Evolutionary conservation across 768 basidiomycete genomes (phyloP), one percentile per base, ranked within the genome.

Genomic region (Scleroderma citrinum): DNA sequence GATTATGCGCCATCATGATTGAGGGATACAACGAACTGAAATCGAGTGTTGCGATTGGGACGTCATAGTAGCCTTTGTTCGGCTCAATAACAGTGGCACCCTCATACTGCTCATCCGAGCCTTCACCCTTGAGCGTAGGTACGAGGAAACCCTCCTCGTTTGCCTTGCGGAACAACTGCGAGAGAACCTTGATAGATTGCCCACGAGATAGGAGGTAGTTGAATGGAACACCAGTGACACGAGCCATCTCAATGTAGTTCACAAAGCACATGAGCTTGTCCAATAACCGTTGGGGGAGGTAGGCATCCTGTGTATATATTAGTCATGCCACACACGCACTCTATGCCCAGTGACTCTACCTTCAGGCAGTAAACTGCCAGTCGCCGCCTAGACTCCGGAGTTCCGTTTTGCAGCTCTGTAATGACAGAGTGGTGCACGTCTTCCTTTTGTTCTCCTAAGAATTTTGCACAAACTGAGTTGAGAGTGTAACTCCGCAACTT

Each of bases 1-100:
- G 72, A 63, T 99, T 99, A 68, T 99, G 96, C 2, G 95, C 96
- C 94, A 97, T 97, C 96, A 99, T 99, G 70, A 99, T 98, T 0
- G 96, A 98, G 3, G 96, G 96, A 68, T 99, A 99, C 52, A 99
- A 76, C 2, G 94, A 97, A 50, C 92, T 93, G 71, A 99, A 99
- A 77, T 99, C 96, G 41, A 99, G 80, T 0, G 96, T 98, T 12
- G 96, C 94, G 59, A 99, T 97, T 2, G 96, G 96, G 0, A 83
- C 80, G 62, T 96, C 92, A 63, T 98, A 99, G 68, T 92, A 99
- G 0, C 95, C 96, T 61, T 85, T 92, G 65, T 79, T 83, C 3
- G 96, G 96, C 62, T 99, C 96, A 56, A 99, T 98, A 59, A 99
- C 96, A 11, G 93, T 99, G 4, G 96, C 96, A 55, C 96, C 96